Evolutionary conservation across 345 rosid genomes (phyloP).

Genomic region (Brassica carinata): DNA sequence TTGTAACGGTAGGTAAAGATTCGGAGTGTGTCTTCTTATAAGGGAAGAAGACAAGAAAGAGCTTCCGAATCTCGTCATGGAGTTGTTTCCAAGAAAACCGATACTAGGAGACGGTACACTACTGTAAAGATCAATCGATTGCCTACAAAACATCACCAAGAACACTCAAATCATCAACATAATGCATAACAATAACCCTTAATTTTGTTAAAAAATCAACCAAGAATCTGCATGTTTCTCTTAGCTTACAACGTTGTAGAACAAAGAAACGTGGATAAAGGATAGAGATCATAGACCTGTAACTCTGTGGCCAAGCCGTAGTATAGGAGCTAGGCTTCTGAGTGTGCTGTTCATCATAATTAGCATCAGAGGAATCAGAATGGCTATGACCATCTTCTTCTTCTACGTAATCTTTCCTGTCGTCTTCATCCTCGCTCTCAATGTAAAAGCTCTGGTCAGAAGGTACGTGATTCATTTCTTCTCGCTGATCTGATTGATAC

Average conservation of each 20-base stretch:
- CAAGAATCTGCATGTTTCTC: neutral
- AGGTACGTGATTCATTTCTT: slow-evolving; percentile 70
- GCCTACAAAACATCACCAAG: slow-evolving; percentile 53
- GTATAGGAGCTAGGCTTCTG: slow-evolving; percentile 62
- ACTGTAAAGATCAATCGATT: slow-evolving; percentile 86
- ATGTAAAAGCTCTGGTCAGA: slow-evolving; percentile 89
- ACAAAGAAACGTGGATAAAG: no score
- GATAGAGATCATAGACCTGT: slow-evolving; percentile 53
- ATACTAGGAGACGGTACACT: slow-evolving; percentile 87
- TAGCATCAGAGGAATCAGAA: slow-evolving; percentile 62
- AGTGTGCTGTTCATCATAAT: slow-evolving; percentile 45
- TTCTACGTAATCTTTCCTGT: slow-evolving; percentile 44
- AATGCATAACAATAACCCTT: neutral
- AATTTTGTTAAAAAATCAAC: neutral
- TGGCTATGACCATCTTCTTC: slow-evolving; percentile 44
- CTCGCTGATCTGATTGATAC: slow-evolving; percentile 10
- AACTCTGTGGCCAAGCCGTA: slow-evolving; percentile 96
- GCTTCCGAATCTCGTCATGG: slow-evolving; percentile 63
- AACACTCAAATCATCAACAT: neutral
- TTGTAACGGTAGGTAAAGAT: slow-evolving; percentile 44
- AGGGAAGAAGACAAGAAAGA: slow-evolving; percentile 67
- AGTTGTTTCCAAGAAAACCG: slow-evolving; percentile 64
- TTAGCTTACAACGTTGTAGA: no score
- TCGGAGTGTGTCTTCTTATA: slow-evolving; percentile 73
- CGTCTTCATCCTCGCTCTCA: slow-evolving; percentile 86